phyloP scores from a whole-genome alignment of 2,329 filamentous ascomycete species.

The Purpureocillium lavendulum region DNA sequence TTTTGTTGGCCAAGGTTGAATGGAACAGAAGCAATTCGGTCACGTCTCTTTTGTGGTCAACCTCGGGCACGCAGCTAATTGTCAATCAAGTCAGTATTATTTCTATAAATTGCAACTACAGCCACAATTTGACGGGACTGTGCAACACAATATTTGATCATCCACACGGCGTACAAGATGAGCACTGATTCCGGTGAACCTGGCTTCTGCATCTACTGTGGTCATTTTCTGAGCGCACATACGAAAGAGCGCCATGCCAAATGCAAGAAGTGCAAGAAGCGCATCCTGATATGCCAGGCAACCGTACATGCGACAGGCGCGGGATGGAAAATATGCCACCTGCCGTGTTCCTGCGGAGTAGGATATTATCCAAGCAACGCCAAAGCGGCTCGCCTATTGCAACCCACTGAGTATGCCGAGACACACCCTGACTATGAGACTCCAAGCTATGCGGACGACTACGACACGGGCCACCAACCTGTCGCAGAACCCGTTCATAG shows the following conservation, averaged over 20 bases:
- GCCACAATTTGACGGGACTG: too few species aligned
- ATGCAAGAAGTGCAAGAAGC: background rate
- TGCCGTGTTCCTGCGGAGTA: background rate
- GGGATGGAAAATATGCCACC: background rate
- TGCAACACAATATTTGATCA: too few species aligned
- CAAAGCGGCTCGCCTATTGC: background rate
- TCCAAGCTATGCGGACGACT: background rate
- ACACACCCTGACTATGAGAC: background rate
- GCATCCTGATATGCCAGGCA: background rate
- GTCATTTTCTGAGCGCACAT: background rate
- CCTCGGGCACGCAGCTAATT: too few species aligned
- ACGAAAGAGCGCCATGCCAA: background rate
- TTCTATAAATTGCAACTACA: too few species aligned
- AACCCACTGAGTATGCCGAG: background rate
- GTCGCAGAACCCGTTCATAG: background rate
- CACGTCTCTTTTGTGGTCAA: too few species aligned
- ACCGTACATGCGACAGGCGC: background rate
- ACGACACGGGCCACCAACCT: background rate
- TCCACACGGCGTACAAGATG: background rate
- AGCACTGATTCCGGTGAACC: background rate
- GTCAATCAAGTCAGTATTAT: too few species aligned
- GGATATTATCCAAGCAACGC: background rate
- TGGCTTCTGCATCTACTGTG: background rate
- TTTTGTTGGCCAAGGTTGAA: too few species aligned
- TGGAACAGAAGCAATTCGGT: too few species aligned